Evolutionary conservation across 371 early-diverging fungal species (phyloP).

Genomic region (Lichtheimia ramosa): DNA sequence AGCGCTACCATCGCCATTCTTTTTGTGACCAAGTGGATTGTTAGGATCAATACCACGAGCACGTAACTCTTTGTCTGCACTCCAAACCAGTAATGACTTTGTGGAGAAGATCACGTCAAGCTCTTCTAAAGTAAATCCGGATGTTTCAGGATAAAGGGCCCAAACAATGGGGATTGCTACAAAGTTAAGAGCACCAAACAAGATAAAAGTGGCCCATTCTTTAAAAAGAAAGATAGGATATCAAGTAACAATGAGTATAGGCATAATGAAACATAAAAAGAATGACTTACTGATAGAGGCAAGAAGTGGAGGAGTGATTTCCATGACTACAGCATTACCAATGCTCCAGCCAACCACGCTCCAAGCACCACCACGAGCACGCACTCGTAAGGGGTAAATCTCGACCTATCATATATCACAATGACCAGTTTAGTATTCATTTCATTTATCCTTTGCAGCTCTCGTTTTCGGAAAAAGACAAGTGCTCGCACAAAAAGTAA

Average conservation of each 20-base stretch:
- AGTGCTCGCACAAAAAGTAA: background rate
- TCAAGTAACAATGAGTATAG: no score
- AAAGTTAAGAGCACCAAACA: constrained; percentile 41
- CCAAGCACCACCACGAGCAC: constrained; percentile 45
- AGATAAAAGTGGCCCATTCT: constrained; percentile 33
- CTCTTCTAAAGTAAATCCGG: constrained; percentile 38
- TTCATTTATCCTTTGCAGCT: no score
- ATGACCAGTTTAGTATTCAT: background rate
- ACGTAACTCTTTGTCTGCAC: constrained; percentile 32
- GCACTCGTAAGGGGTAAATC: constrained; percentile 35
- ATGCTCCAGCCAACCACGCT: constrained; percentile 46
- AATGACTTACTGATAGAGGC: constrained; percentile 23
- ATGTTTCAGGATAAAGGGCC: constrained; percentile 36
- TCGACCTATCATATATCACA: constrained; percentile 13
- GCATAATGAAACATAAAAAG: no score
- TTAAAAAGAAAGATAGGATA: no score
- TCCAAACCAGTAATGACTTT: constrained; percentile 36
- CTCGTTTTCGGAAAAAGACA: no score
- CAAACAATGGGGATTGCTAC: constrained; percentile 36
- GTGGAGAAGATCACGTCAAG: constrained; percentile 41
- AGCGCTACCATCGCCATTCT: background rate
- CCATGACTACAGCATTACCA: constrained; percentile 39
- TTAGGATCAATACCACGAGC: constrained; percentile 15
- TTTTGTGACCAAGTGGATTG: constrained; percentile 9
- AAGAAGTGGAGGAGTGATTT: constrained; percentile 44